Base-by-base conservation (phyloP, 2,329 filamentous ascomycete genomes). In the Fulvia fulva region DNA sequence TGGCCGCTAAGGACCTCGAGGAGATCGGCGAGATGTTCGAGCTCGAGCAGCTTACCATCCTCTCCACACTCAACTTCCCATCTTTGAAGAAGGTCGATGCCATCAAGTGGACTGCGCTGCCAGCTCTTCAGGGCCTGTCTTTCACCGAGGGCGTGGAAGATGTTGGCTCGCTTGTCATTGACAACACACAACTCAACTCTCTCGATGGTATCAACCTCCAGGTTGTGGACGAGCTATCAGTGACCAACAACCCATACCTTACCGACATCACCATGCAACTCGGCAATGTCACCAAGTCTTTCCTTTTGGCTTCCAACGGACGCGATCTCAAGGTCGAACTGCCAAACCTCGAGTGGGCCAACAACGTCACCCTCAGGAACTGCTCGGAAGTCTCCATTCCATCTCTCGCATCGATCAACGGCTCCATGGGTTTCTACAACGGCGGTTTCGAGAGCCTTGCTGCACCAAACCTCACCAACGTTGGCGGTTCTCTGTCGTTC, bases 211-310 rank as follows among this genome's bases (percentile, higher is more conserved):
- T 99, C 74, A 88, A 91, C 73, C 81, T 97, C 64, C 76, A 84
- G 63, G 81, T 82, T n/a, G 87, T 91, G 55, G 82, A 84, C 57
- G 81, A 79, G 65, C 84, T 99, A 73, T 81, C 89, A 74, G 88
- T 99, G 77, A 88, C 90, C 83, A 96, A 96, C 87, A 97, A 97
- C 85, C 79, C 79, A 62, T 87, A 88, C 72, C 82, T 99, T 68
- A 84, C 83, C 72, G 81, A 80, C 61, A 89, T 95, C 79, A 83
- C 84, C 72, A 89, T 91, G 75, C 83, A 88, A 73, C 82, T 97
- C 59, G 82, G 82, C 74, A 93, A 89, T 78, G 83, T 96, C 68
- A 88, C 83, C 65, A 80, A 83, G 57, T 75, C 81, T 49, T 79
- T 97, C 54, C 86, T 83, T 70, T 86, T 99, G 72, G 84, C 86